These are phyloP conservation scores for Blastobotrys proliferans DNA, from an alignment of 1,139 yeast genomes.

Conservation along the genomic window DNA sequence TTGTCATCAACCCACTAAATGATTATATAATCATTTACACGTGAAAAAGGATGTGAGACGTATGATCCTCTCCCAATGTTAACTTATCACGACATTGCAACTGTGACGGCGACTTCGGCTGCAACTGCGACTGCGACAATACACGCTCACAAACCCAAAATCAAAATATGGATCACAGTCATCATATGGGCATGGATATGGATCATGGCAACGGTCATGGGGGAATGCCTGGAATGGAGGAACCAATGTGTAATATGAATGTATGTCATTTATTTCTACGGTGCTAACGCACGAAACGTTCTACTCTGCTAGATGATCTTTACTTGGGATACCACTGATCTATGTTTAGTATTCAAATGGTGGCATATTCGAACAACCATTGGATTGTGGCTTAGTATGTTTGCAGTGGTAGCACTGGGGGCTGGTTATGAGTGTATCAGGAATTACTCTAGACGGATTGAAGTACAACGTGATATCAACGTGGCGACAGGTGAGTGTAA, in stretches of 20 bases:
- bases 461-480: constrained; percentile 1
- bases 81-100: too few relatives aligned
- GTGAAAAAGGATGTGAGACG: too few relatives aligned
- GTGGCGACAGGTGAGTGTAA: constrained; percentile 9
- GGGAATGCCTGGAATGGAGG: constrained; percentile 22
- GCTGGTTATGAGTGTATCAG: constrained; percentile 61
- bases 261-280: constrained; percentile 18
- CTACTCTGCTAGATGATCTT: constrained; percentile 54
- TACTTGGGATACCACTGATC: constrained; percentile 72
- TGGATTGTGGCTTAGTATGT: constrained; percentile 51
- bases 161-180: constrained; percentile 27
- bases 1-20: too few relatives aligned
- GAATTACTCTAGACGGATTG: constrained; percentile 16
- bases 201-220: constrained; percentile 27
- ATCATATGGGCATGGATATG: constrained; percentile 22
- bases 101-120: not conserved
- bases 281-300: not conserved
- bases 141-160: not conserved
- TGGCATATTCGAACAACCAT: constrained; percentile 64
- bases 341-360: constrained; percentile 71
- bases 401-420: constrained; percentile 47
- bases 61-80: too few relatives aligned
- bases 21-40: too few relatives aligned
- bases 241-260: constrained; percentile 58
- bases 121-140: too few relatives aligned